Evolutionary conservation across 306 rosid species (phyloP), one percentile per base, ranked within the genome.

Genomic region (Adenanthera pavonina): DNA sequence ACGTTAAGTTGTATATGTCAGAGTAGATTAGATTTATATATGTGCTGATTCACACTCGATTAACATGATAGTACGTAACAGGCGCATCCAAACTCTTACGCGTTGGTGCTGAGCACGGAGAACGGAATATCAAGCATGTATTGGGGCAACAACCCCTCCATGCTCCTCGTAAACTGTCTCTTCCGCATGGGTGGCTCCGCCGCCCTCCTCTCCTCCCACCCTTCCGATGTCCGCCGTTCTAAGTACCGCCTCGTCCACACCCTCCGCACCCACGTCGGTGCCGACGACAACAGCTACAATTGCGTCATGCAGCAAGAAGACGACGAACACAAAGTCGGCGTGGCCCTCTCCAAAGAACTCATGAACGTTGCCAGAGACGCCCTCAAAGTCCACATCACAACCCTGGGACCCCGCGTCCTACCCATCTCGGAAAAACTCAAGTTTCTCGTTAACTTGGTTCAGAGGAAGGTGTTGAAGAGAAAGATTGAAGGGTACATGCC

Each of bases 181-280:
- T 84, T 84, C 49, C 84, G 87, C 20, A 53, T 74, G 20, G 87
- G 82, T 47, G 87, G 87, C 4, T 70, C 84, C n/a, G 87, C 84
- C 72, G 54, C 77, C 4, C 53, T 84, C 35, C 87, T 84, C 78
- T 84, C 87, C 8, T 79, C 77, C 47, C 43, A 35, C 54, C 12
- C 80, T 0, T 79, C 73, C 1, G 83, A 79, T 46, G 60, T 11
- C 19, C 0, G 7, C 6, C 82, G 77, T 25, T 57, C 87, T 9
- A 74, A 79, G 13, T 84, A 84, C 33, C 83, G 53, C 4, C 80
- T 84, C 16, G 44, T 44, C 30, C 81, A 79, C 78, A 84, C n/a
- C 19, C 59, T 79, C 19, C 72, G 83, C 3, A 74, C 83, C 19
- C 80, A 84, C 16, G 80, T 67, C 33, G 83, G 83, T 16, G 77